Evolutionary conservation across 148 eudicot species (phyloP), one percentile per base, ranked within the genome.

Genomic region (Pouteria glomerata): DNA sequence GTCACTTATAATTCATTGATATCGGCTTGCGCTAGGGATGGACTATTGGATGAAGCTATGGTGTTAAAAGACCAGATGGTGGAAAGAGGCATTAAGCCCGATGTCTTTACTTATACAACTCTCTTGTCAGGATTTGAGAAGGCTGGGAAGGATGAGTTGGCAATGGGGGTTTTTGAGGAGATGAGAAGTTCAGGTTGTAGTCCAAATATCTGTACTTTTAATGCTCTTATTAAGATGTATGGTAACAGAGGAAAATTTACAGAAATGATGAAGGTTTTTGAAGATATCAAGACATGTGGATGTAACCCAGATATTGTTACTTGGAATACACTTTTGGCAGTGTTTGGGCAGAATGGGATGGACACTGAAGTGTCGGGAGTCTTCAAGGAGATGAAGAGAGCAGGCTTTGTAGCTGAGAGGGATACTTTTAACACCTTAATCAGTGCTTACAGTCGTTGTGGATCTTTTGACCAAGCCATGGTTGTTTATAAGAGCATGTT

Each of bases 291-390:
- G 76, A 74, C 64, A 4, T 85, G 85, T 70, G 86, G 83, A 47
- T 91, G 93, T 79, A 60, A 73, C 33, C 91, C 97, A 8, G 98
- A 94, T 84, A 85, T 85, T 67, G 97, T 90, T 42, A 91, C 98
- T 50, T 94, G 98, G 98, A 94, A 89, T 82, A 82, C 94, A 8
- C 89, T 94, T 68, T 76, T 91, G 74, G 83, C 96, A 2, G 93
- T 91, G 72, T 91, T 91, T 81, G 98, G 96, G 68, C 89, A 86
- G 82, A 94, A 87, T 70, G 91, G 93, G 53, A 87, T 94, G 97
- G 91, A 81, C 69, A 71, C 86, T 10, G 96, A 94, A 74, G 86
- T 94, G 14, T 82, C 87, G 0, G 84, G 82, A 62, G 81, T 91
- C 44, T 89, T 94, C 73, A 76, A 75, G 73, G 98, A 94, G 65